A percentile compares a stretch with the other conserved stretches of the same genome.
These are phyloP conservation scores for Dipteronia sinensis DNA, from an alignment of 345 rosid genomes.

Conservation along the genomic window DNA sequence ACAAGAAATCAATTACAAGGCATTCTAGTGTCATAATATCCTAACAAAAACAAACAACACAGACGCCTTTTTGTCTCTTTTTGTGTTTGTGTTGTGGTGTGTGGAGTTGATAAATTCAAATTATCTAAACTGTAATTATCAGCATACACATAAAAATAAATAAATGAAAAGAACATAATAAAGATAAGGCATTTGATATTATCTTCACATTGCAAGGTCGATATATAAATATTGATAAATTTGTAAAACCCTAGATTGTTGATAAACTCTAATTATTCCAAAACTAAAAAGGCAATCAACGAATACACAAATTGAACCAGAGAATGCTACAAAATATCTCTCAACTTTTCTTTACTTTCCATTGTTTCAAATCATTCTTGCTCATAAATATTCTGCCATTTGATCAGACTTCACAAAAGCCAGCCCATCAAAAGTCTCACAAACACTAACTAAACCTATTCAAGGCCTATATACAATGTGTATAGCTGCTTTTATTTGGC, in stretches of 20 bases:
- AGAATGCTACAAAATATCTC: not conserved
- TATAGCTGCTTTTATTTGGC: conserved; percentile 65
- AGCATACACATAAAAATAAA: not conserved
- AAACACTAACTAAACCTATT: not conserved
- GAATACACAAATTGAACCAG: not conserved
- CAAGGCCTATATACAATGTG: conserved; percentile 40
- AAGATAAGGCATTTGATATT: no score
- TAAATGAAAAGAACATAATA: not conserved
- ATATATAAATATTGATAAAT: not conserved
- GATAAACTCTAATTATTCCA: not conserved
- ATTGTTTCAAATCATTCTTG: not conserved
- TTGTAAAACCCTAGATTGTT: not conserved
- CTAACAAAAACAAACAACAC: no score
- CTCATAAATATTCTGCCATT: not conserved
- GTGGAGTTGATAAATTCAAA: no score
- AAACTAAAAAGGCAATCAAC: not conserved
- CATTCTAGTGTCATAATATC: no score
- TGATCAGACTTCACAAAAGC: not conserved
- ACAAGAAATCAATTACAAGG: no score
- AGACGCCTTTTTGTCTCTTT: no score
- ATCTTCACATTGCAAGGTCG: no score
- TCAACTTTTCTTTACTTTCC: not conserved
- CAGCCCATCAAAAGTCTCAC: no score
- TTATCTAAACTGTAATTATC: no score
- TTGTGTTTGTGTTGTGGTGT: no score